Evolutionary conservation across 805 yeast genomes (phyloP).

Genomic region (Saccharomycopsis selenospora): DNA sequence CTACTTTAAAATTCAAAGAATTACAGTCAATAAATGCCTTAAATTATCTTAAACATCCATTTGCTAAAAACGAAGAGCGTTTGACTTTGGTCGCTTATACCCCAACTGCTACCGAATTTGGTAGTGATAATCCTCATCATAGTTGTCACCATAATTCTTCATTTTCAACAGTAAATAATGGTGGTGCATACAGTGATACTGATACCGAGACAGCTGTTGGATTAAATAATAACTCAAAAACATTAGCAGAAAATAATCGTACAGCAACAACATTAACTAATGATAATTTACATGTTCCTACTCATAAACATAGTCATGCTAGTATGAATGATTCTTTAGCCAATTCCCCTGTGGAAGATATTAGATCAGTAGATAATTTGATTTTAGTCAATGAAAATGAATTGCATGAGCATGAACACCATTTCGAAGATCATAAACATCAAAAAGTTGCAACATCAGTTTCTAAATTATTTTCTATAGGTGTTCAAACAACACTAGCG

Average conservation of each 20-base stretch:
- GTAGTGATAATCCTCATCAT: too few species aligned
- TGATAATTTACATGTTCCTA: too few species aligned
- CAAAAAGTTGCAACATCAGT: conserved; percentile 63
- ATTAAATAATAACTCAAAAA: too few species aligned
- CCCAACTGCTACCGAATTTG: too few species aligned
- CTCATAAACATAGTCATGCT: too few species aligned
- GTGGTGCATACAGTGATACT: too few species aligned
- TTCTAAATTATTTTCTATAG: conserved; percentile 75
- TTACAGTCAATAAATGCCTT: conserved; percentile 17
- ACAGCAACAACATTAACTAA: too few species aligned
- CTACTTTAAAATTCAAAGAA: conserved; percentile 9
- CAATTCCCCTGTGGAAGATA: conserved; percentile 9
- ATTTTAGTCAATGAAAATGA: conserved; percentile 17
- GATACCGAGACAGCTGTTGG: too few species aligned
- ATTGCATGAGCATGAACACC: conserved; percentile 27
- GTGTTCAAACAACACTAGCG: conserved; percentile 84
- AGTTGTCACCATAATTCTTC: too few species aligned
- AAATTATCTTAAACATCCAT: conserved; percentile 16
- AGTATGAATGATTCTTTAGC: too few species aligned
- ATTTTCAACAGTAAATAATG: too few species aligned
- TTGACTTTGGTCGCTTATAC: conserved; percentile 11
- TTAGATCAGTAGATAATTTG: conserved; percentile 16
- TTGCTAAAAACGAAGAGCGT: conserved; percentile 6
- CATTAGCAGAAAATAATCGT: too few species aligned
- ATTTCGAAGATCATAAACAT: conserved; percentile 59